A percentile compares a stretch with the other conserved stretches of the same genome.
Evolutionary conservation across 2,329 filamentous ascomycete genomes (phyloP).

Genomic region (Calonectria montana): DNA sequence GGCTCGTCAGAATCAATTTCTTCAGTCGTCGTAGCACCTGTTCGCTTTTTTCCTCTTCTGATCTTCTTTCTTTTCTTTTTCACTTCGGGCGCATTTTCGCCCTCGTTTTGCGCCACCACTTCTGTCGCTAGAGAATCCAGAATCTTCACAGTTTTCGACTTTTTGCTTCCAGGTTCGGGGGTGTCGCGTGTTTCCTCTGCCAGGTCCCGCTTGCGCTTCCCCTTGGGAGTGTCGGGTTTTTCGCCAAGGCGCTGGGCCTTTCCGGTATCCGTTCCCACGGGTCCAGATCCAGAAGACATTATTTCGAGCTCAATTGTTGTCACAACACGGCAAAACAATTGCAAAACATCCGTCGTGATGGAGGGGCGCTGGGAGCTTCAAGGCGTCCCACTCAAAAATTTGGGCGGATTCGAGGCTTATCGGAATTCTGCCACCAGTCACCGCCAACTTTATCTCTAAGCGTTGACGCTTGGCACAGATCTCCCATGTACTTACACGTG

Average conservation of each 20-base stretch:
- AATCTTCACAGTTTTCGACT: conserved; percentile 44
- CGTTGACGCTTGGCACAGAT: conserved; percentile 27
- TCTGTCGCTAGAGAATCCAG: conserved; percentile 15
- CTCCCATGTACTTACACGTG: conserved; percentile 35
- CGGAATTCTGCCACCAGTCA: conserved; percentile 50
- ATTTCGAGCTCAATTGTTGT: conserved; percentile 34
- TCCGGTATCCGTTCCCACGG: conserved; percentile 42
- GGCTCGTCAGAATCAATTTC: conserved; percentile 22
- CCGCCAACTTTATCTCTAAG: conserved; percentile 49
- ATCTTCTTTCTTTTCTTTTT: conserved; percentile 42
- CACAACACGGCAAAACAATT: conserved; percentile 1
- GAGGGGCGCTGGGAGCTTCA: conserved; percentile 26
- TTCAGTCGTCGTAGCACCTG: conserved; percentile 31
- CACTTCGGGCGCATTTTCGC: conserved; percentile 27
- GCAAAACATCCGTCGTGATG: conserved; percentile 20
- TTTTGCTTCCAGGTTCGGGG: conserved; percentile 48
- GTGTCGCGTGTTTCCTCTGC: conserved; percentile 42
- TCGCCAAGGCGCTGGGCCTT: conserved; percentile 45
- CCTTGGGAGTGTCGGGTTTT: conserved; percentile 35
- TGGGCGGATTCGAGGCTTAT: conserved; percentile 47
- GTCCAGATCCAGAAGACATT: conserved; percentile 60
- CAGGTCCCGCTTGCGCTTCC: conserved; percentile 53
- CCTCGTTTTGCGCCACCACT: conserved; percentile 13
- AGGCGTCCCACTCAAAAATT: conserved; percentile 44
- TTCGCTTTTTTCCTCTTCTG: conserved; percentile 37